These are phyloP conservation scores for Trebouxia sp. DNA, from an alignment of 139 green algal genomes.

Conservation along the genomic window DNA sequence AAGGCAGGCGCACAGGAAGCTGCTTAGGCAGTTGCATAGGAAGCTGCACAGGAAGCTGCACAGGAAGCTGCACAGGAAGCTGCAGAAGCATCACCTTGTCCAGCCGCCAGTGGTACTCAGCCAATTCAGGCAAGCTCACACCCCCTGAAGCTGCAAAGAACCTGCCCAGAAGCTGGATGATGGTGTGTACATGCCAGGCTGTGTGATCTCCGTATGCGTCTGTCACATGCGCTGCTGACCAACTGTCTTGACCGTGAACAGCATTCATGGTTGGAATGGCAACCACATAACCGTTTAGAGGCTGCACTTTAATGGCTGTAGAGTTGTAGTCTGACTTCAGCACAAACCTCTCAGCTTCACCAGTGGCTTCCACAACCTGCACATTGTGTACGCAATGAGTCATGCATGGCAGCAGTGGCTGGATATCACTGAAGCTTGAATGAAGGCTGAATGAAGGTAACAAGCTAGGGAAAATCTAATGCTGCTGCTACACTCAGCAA, in stretches of 20 bases:
- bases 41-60: background rate
- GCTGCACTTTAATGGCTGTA: background rate
- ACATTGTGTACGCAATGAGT: background rate
- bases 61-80: background rate
- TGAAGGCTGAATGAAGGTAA: background rate
- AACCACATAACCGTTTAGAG: background rate
- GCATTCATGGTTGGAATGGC: conserved; percentile 20
- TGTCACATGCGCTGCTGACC: background rate
- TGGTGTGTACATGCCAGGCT: background rate
- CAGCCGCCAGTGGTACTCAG: conserved; percentile 8
- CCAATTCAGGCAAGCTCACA: background rate
- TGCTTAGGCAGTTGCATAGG: background rate
- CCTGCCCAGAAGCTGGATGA: background rate
- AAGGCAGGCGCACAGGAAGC: no score
- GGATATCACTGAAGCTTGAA: background rate
- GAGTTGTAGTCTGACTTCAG: background rate
- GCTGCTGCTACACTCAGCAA: no score
- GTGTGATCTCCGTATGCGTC: background rate
- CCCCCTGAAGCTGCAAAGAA: background rate
- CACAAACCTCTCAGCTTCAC: background rate
- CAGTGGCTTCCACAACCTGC: conserved; percentile 9
- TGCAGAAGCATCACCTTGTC: background rate
- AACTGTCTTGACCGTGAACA: conserved; percentile 13
- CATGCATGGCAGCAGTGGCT: background rate
- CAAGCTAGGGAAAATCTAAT: background rate